Evolutionary conservation across 768 basidiomycete species (phyloP).

Genomic region (Arthromyces matolae): DNA sequence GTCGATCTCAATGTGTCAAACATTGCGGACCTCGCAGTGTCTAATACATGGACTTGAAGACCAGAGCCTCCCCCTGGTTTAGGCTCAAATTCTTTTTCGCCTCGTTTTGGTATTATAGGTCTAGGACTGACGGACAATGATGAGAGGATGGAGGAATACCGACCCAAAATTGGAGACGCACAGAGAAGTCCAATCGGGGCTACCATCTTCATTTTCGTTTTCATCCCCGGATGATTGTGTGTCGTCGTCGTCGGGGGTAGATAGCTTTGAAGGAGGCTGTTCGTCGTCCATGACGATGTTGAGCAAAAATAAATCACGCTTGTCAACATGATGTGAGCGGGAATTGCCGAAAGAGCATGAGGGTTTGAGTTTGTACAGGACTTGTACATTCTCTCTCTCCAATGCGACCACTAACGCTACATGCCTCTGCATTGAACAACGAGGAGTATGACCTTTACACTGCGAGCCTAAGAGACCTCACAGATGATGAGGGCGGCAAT

Average conservation of each 20-base stretch:
- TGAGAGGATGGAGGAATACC: constrained; percentile 10
- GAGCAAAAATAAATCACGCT: background rate
- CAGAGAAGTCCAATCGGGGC: constrained; percentile 80
- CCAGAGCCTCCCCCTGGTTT: constrained; percentile 59
- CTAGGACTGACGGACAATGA: constrained; percentile 33
- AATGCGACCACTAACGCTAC: constrained; percentile 64
- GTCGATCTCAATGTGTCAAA: constrained; percentile 73
- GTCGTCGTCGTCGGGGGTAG: constrained; percentile 34
- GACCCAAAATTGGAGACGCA: constrained; percentile 27
- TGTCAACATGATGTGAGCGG: constrained; percentile 2
- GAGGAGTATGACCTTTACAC: constrained; percentile 70
- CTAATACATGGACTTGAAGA: constrained; percentile 78
- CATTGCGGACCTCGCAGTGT: constrained; percentile 81
- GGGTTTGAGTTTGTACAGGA: background rate
- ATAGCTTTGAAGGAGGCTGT: background rate
- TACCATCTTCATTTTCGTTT: constrained; percentile 73
- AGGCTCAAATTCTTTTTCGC: constrained; percentile 98
- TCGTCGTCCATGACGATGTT: constrained; percentile 7
- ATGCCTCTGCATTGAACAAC: constrained; percentile 74
- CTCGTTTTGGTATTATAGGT: constrained; percentile 88
- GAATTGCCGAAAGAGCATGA: constrained; percentile 7
- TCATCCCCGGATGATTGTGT: constrained; percentile 50
- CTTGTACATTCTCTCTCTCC: background rate
- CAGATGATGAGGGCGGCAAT: constrained; percentile 17
- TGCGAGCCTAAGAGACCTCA: constrained; percentile 50